phyloP scores from a whole-genome alignment of 805 yeast species.

The Starmerella etchellsii region DNA sequence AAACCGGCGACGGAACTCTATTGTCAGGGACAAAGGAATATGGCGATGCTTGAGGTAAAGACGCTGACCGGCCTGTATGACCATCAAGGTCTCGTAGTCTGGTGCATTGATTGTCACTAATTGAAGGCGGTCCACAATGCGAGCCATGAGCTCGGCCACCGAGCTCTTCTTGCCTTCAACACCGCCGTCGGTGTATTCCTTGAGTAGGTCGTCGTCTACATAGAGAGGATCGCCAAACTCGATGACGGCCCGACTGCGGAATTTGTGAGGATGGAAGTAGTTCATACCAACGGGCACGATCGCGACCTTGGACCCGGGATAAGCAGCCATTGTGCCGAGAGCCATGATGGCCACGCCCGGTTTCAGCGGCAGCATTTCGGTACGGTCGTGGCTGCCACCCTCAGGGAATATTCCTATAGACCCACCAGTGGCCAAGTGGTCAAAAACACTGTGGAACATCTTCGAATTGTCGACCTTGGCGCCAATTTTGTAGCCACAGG shows the following conservation, averaged over 20 bases:
- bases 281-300: conserved; percentile 97
- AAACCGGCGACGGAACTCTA: conserved; percentile 82
- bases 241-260: conserved; percentile 86
- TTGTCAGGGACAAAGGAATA: conserved; percentile 67
- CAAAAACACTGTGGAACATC: conserved; percentile 75
- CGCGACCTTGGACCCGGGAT: conserved; percentile 63
- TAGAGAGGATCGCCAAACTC: conserved; percentile 86
- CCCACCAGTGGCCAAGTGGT: conserved; percentile 65
- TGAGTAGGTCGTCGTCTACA: conserved; percentile 48
- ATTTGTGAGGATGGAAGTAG: conserved; percentile 90
- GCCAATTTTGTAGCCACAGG: conserved; percentile 48
- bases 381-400: conserved; percentile 95
- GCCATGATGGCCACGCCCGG: conserved; percentile 99
- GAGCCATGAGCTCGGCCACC: conserved; percentile 55
- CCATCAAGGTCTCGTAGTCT: conserved; percentile 79
- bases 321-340: conserved; percentile 73
- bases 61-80: conserved; percentile 83
- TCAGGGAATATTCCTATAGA: conserved; percentile 93
- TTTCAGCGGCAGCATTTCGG: conserved; percentile 80
- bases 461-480: conserved; percentile 72
- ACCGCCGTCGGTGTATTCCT: conserved; percentile 47
- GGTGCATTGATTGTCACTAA: conserved; percentile 82
- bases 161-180: conserved; percentile 55
- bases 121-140: conserved; percentile 57
- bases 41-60: conserved; percentile 59